Base-by-base conservation (phyloP, 352 stramenopile genomes). In the Globisporangium spinosum region DNA sequence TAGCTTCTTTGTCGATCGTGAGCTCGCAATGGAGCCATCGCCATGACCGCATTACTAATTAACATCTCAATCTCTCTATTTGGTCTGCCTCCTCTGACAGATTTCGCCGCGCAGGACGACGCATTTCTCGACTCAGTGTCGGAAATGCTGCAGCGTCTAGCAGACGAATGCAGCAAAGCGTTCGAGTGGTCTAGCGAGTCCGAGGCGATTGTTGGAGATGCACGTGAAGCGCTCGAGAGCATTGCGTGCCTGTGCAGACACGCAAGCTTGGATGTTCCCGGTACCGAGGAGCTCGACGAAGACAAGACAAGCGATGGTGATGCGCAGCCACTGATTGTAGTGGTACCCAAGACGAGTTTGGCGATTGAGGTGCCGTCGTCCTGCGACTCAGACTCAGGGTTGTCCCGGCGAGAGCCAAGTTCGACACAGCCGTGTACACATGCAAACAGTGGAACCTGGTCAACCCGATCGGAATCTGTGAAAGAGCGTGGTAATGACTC, bases 21-120 rank as follows among this genome's bases (percentile, higher is more conserved):
- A 23, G 43, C 7, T 51, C 6, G 6, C 6, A 12, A 5, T 49
- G 40, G 15, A 49, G n/a, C 15, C 38, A 51, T 51, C 22, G 43
- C 6, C 17, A 20, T 10, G 43, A 51, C 3, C 43, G 6, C 17
- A 23, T 20, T 23, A 20, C 10, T 51, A 3, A 49, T 22, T 51
- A 3, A 49, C 38, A 4, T 47, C 3, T 20, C 13, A 6, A 20
- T 47, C 13, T 47, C 12, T 45, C 38, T 47, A 3, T 20, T 47
- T 5, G n/a, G 0, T 20, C 40, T 61, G 20, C 32, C 9, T 57
- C n/a, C 10, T 20, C 2, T 25, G 49, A 1, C 20, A 61, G 62
- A 76, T 34, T 82, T 77, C 45, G 70, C 70, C 25, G 76, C 73
- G 2, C 68, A 82, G 62, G 58, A 80, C 29, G 76, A 78, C n/a